Evolutionary conservation across 768 basidiomycete genomes (phyloP).

Genomic region (Leccinum rimulosum): DNA sequence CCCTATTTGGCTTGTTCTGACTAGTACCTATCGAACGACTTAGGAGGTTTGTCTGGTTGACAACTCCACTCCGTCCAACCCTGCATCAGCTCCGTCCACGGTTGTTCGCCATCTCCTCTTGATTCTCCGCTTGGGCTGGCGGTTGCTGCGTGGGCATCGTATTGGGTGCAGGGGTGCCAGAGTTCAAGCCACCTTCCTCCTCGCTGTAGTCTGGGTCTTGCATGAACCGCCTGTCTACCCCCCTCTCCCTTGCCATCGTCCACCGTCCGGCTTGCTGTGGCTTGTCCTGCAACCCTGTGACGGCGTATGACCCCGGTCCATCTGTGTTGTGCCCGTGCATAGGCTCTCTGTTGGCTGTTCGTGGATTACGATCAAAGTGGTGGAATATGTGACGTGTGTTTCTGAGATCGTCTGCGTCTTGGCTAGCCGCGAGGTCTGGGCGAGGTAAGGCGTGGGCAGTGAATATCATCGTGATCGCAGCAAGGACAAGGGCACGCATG

Average conservation of each 20-base stretch:
- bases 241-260: conserved; percentile 1
- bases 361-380: conserved; percentile 30
- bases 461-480: conserved; percentile 25
- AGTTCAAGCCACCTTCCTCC: conserved; percentile 3
- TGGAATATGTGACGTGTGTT: conserved; percentile 26
- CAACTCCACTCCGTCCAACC: background rate
- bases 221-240: conserved; percentile 18
- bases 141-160: conserved; percentile 15
- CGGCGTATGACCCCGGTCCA: background rate
- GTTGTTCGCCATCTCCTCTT: conserved; percentile 8
- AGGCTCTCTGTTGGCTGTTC: conserved; percentile 17
- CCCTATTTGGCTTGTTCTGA: conserved; percentile 1
- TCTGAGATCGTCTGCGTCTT: conserved; percentile 14
- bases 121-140: conserved; percentile 1
- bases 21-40: background rate
- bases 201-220: conserved; percentile 29
- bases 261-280: background rate
- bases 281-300: background rate
- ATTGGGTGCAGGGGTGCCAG: conserved; percentile 9
- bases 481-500: conserved; percentile 26
- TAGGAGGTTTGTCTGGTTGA: background rate
- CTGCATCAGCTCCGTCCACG: conserved; percentile 3
- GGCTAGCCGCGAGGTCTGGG: conserved; percentile 21
- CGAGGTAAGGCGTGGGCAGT: conserved; percentile 22
- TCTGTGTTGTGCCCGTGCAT: background rate